Percentiles rank a stretch among this genome's conserved stretches.
phyloP scores from a whole-genome alignment of 176 grass and related monocot genomes.

The Triticum urartu region DNA sequence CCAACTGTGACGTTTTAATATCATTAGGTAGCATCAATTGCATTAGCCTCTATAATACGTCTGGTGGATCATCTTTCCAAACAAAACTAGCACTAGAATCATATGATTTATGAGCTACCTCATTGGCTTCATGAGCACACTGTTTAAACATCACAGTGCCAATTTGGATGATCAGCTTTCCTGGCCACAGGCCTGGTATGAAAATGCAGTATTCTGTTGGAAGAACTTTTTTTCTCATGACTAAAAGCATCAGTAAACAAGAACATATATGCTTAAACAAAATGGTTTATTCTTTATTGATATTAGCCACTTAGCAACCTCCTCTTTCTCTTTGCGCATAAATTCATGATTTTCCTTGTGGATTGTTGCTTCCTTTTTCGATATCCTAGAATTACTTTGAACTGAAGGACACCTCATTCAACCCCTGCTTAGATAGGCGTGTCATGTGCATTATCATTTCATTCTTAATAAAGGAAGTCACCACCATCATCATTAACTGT shows the following conservation, averaged over 20 bases:
- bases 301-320: background rate
- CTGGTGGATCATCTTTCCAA: background rate
- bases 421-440: background rate
- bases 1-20: background rate
- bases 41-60: background rate
- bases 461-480: too few relatives aligned
- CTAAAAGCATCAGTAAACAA: too few relatives aligned
- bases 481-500: too few relatives aligned
- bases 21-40: background rate
- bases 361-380: background rate
- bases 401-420: background rate
- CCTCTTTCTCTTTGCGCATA: background rate
- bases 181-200: background rate
- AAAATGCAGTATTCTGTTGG: too few relatives aligned
- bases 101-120: background rate
- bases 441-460: too few relatives aligned
- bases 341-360: background rate
- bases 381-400: background rate
- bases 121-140: background rate
- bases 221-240: too few relatives aligned
- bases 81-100: background rate
- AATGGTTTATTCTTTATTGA: background rate
- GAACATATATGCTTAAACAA: too few relatives aligned
- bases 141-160: too few relatives aligned
- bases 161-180: too few relatives aligned